Conservation (phyloP, 768 basidiomycete genomes). For the Glaciozyma martinii region DNA sequence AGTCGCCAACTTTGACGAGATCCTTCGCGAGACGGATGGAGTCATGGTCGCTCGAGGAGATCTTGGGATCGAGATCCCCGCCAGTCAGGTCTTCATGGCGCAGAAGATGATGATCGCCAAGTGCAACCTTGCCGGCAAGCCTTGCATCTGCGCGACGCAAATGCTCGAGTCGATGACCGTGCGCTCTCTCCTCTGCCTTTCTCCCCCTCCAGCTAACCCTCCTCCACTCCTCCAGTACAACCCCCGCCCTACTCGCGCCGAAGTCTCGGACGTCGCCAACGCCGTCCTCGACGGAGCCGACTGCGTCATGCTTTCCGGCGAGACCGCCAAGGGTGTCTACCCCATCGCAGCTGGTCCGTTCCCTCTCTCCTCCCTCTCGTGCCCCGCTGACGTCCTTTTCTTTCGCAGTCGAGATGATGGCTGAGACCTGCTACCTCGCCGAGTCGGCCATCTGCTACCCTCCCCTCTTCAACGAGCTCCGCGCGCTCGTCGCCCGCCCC, state of each 20-base stretch:
- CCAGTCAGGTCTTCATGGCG: slow-evolving; percentile 95
- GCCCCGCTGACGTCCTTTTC: background rate
- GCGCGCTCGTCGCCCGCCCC: slow-evolving; percentile 66
- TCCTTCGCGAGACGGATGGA: slow-evolving; percentile 86
- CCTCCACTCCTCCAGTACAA: slow-evolving; percentile 53
- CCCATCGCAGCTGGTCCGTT: slow-evolving; percentile 78
- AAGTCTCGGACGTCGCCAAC: slow-evolving; percentile 98
- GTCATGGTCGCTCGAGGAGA: slow-evolving; percentile 99
- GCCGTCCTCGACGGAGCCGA: slow-evolving; percentile 97
- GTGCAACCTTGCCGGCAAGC: slow-evolving; percentile 96
- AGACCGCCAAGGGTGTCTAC: slow-evolving; percentile 96
- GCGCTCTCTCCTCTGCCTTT: slow-evolving; percentile 6
- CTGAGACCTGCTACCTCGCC: slow-evolving; percentile 94
- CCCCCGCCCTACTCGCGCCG: slow-evolving; percentile 95
- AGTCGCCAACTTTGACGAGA: slow-evolving; percentile 97
- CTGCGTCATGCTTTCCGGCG: slow-evolving; percentile 99
- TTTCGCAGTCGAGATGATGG: slow-evolving; percentile 88
- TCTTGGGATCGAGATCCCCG: slow-evolving; percentile 98
- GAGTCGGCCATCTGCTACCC: slow-evolving; percentile 93
- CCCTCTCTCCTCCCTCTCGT: slow-evolving; percentile 2
- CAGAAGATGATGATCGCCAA: slow-evolving; percentile 99
- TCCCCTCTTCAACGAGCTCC: slow-evolving; percentile 72
- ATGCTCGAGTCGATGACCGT: slow-evolving; percentile 68
- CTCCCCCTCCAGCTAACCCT: background rate
- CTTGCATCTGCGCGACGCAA: slow-evolving; percentile 96